phyloP scores from a whole-genome alignment of 148 eudicot species.

The Talinum fruticosum region DNA sequence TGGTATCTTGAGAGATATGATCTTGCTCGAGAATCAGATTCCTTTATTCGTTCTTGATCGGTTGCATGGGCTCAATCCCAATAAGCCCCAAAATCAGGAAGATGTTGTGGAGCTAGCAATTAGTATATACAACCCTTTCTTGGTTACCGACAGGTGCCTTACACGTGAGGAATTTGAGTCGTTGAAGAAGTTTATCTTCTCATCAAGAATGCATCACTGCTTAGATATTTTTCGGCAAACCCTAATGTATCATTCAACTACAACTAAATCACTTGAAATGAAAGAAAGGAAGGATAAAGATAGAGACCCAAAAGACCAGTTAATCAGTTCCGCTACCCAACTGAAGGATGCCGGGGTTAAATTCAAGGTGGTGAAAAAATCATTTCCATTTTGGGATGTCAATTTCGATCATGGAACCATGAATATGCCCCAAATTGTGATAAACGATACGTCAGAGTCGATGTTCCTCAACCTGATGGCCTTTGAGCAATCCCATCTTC shows the following conservation, averaged over 20 bases:
- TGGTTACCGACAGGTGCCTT: background rate
- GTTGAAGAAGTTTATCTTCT: background rate
- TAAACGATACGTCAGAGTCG: background rate
- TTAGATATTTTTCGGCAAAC: background rate
- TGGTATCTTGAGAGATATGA: background rate
- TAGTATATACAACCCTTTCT: background rate
- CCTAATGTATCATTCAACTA: background rate
- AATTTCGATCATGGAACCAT: background rate
- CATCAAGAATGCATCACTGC: background rate
- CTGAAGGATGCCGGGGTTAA: background rate
- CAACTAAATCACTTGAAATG: background rate
- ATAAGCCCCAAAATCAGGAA: background rate
- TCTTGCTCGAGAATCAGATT: background rate
- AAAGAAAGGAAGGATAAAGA: background rate
- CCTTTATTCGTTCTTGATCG: background rate
- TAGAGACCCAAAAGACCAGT: background rate
- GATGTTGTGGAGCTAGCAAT: background rate
- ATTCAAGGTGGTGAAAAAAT: background rate
- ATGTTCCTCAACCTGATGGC: background rate
- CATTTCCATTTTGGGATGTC: background rate
- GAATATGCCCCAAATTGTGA: background rate
- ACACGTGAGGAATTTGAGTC: background rate
- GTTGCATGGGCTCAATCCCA: background rate
- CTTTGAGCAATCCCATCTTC: background rate
- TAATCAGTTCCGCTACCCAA: background rate